Percentiles rank a stretch among this genome's conserved stretches.
Conservation (phyloP, 2,329 filamentous ascomycete species). For the Podosphaera leucotricha region DNA sequence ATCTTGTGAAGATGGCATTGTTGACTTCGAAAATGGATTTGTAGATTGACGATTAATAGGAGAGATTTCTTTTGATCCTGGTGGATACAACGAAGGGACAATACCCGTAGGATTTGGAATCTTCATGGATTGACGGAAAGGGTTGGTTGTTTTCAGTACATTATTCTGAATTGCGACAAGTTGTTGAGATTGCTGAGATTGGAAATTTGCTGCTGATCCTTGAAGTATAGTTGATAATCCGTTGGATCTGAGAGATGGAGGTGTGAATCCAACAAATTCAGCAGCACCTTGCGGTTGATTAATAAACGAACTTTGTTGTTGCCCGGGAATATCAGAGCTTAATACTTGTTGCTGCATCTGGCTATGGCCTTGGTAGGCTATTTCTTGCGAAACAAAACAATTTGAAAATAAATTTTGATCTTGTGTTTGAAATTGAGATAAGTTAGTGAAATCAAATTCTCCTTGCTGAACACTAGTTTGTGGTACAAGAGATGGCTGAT, state of each 20-base stretch:
- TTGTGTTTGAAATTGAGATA: conserved; percentile 15
- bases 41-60: conserved; percentile 41
- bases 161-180: conserved; percentile 21
- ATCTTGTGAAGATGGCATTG: conserved; percentile 16
- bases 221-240: conserved; percentile 33
- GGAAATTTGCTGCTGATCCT: conserved; percentile 27
- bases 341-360: conserved; percentile 11
- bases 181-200: conserved; percentile 18
- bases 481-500: conserved; percentile 45
- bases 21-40: conserved; percentile 63
- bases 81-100: conserved; percentile 18
- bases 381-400: conserved; percentile 20
- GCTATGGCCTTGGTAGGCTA: conserved; percentile 17
- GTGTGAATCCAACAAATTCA: conserved; percentile 63
- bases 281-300: conserved; percentile 45
- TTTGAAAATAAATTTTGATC: conserved; percentile 21
- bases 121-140: conserved; percentile 83
- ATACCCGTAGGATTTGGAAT: conserved; percentile 28
- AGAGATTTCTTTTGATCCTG: conserved; percentile 20
- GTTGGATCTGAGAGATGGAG: conserved; percentile 32
- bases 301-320: background rate
- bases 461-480: conserved; percentile 19
- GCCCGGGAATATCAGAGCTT: background rate
- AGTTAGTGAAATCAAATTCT: conserved; percentile 12
- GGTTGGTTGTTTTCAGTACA: conserved; percentile 53